phyloP scores from a whole-genome alignment of 768 basidiomycete species.

The Paxillus rubicundulus region DNA sequence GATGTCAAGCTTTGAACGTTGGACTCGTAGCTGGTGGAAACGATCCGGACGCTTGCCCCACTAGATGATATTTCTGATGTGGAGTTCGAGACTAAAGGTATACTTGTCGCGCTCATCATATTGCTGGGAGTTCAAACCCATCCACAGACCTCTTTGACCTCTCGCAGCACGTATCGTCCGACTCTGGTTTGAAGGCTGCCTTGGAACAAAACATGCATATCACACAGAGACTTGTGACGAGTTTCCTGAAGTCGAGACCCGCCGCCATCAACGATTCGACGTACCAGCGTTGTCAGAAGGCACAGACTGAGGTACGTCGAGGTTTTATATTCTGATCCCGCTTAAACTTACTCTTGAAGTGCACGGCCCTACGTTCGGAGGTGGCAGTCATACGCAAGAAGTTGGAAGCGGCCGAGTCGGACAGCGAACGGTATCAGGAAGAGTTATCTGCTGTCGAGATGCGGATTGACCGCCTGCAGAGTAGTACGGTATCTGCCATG shows the following conservation, averaged over 20 bases:
- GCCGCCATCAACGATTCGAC: constrained; percentile 37
- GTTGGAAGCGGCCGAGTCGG: constrained; percentile 48
- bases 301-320: constrained; percentile 57
- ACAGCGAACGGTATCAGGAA: constrained; percentile 47
- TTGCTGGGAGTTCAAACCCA: background rate
- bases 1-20: constrained; percentile 1
- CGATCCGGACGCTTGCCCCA: constrained; percentile 57
- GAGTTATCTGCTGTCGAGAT: constrained; percentile 57
- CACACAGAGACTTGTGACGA: constrained; percentile 58
- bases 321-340: background rate
- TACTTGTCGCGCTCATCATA: background rate
- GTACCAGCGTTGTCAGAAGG: constrained; percentile 48
- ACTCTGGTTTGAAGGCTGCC: constrained; percentile 36
- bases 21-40: constrained; percentile 56
- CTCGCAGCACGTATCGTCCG: constrained; percentile 31
- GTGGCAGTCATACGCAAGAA: constrained; percentile 47
- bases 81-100: constrained; percentile 44
- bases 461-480: constrained; percentile 59
- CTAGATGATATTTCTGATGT: constrained; percentile 48
- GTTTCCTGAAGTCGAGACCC: constrained; percentile 44
- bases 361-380: constrained; percentile 56
- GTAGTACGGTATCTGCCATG: constrained; percentile 49
- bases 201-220: constrained; percentile 55
- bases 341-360: constrained; percentile 38
- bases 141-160: constrained; percentile 30